A percentile compares a stretch with the other conserved stretches of the same genome.
Evolutionary conservation across 805 yeast species (phyloP).

Genomic region (Saccharomyces eubayanus): DNA sequence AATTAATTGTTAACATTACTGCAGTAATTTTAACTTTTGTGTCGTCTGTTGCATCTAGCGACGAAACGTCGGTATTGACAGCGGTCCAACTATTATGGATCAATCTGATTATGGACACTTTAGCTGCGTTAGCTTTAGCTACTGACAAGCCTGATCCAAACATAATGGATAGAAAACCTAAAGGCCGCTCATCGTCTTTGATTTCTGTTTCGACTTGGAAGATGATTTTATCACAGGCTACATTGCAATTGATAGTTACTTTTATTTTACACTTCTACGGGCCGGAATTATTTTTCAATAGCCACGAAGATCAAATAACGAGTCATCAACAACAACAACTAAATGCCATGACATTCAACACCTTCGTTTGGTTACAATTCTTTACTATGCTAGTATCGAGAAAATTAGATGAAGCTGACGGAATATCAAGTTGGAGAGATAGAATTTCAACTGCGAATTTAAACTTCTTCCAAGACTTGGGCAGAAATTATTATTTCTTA

Average conservation of each 20-base stretch:
- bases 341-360: slow-evolving; percentile 81
- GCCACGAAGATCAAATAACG: slow-evolving; percentile 16
- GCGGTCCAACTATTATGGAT: slow-evolving; percentile 98
- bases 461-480: slow-evolving; percentile 75
- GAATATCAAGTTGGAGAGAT: slow-evolving; percentile 45
- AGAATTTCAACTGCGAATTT: slow-evolving; percentile 57
- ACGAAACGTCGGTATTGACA: slow-evolving; percentile 79
- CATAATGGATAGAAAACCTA: slow-evolving; percentile 73
- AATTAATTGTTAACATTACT: slow-evolving; percentile 89
- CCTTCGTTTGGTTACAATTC: slow-evolving; percentile 97
- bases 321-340: slow-evolving; percentile 50
- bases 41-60: slow-evolving; percentile 77
- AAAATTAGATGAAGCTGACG: slow-evolving; percentile 82
- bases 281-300: slow-evolving; percentile 42
- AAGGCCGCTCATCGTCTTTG: slow-evolving; percentile 68
- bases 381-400: slow-evolving; percentile 88
- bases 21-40: slow-evolving; percentile 94
- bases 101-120: slow-evolving; percentile 93
- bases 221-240: slow-evolving; percentile 86
- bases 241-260: slow-evolving; percentile 70
- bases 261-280: slow-evolving; percentile 80
- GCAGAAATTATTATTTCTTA: slow-evolving; percentile 76
- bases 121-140: slow-evolving; percentile 95
- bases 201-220: slow-evolving; percentile 95
- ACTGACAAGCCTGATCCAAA: slow-evolving; percentile 91